Evolutionary conservation across 768 basidiomycete genomes (phyloP).

Genomic region (Tricholoma hemisulphureum): DNA sequence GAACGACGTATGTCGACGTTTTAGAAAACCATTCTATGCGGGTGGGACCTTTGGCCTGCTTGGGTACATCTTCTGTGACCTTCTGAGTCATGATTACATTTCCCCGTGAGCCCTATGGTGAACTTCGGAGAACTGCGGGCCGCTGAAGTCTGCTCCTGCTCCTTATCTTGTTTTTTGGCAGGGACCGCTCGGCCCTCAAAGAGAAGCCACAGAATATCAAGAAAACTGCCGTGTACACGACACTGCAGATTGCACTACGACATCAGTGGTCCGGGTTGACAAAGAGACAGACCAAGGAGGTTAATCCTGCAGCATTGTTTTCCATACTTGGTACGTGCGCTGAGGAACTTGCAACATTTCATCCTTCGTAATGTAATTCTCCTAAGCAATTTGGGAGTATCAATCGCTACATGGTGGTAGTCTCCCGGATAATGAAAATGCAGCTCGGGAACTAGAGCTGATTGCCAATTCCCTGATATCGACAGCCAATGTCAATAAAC

Average conservation of each 20-base stretch:
- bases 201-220: constrained; percentile 60
- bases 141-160: constrained; percentile 3
- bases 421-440: constrained; percentile 52
- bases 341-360: background rate
- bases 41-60: constrained; percentile 87
- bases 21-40: constrained; percentile 81
- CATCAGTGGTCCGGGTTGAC: constrained; percentile 70
- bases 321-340: constrained; percentile 61
- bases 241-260: constrained; percentile 60
- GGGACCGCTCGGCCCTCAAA: constrained; percentile 62
- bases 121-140: constrained; percentile 8
- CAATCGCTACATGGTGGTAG: constrained; percentile 54
- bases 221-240: constrained; percentile 59
- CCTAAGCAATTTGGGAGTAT: constrained; percentile 82
- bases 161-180: constrained; percentile 25
- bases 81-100: constrained; percentile 84
- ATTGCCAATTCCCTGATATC: constrained; percentile 62
- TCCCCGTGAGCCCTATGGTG: constrained; percentile 58
- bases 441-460: constrained; percentile 56
- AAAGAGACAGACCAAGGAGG: constrained; percentile 75
- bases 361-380: background rate
- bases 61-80: constrained; percentile 94
- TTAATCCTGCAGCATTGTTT: constrained; percentile 75
- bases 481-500: constrained; percentile 67
- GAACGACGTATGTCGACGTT: constrained; percentile 76